Conservation (phyloP, 495 filamentous ascomycete genomes). For the Penicillium desertorum region DNA sequence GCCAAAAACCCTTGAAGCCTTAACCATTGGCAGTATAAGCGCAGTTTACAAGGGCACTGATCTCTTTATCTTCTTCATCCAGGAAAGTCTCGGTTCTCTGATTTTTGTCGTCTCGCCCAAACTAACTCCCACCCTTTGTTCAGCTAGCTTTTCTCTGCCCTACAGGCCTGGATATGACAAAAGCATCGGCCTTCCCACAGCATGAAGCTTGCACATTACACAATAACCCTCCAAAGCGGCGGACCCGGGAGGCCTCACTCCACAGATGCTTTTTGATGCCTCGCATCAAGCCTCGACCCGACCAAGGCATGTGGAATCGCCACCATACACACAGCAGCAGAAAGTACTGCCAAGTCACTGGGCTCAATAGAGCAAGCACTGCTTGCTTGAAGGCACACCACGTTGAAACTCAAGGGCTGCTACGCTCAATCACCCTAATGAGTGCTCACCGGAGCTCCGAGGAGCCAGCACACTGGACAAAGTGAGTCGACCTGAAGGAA, state of each 20-base stretch:
- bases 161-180: not conserved
- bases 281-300: constrained; percentile 6
- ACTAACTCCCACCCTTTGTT: constrained; percentile 1
- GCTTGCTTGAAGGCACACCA: not conserved
- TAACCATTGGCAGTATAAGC: no score
- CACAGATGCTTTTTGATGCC: constrained; percentile 1
- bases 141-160: not conserved
- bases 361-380: not conserved
- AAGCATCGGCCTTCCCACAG: not conserved
- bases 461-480: not conserved
- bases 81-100: constrained; percentile 4
- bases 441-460: not conserved
- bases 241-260: constrained; percentile 1
- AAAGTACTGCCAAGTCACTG: not conserved
- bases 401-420: not conserved
- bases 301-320: not conserved
- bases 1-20: no score
- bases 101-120: constrained; percentile 1
- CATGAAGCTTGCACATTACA: not conserved
- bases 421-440: constrained; percentile 1
- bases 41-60: not conserved
- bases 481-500: constrained; percentile 1
- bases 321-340: constrained; percentile 3
- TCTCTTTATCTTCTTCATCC: constrained; percentile 3
- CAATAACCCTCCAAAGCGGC: not conserved